Evolutionary conservation across 495 filamentous ascomycete genomes (phyloP), one percentile per base, ranked within the genome.

Genomic region (Bathelium albidoporum): DNA sequence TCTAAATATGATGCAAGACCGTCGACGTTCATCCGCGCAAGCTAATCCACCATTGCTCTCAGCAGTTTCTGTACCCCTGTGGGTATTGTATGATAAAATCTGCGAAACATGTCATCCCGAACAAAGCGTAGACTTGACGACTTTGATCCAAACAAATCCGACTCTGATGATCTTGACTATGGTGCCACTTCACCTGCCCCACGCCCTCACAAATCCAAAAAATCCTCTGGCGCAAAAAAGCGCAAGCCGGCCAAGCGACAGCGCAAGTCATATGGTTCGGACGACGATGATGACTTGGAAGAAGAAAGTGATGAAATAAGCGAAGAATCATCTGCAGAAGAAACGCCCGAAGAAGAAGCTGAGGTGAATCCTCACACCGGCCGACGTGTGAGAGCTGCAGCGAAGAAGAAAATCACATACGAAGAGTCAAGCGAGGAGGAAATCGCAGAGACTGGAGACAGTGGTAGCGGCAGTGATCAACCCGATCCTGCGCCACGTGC

Each of bases 121-220:
- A 64, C 71, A 58, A 94, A 94, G 75, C 83, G 90, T 64, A 87
- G 86, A 74, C 73, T 87, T 64, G 86, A 89, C 62, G 83, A 82
- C 65, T 82, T 93, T 67, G 89, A 90, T 73, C 86, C 86, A 26
- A 91, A 85, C 76, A 88, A 89, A 70, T 94, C 90, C 52, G 91
- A 96, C 69, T 83, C 90, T 0, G 84, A 90, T 52, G 91, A 96
- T 66, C 85, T 87, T 52, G 89, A 90, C 71, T 95, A 89, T 73
- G 80, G 82, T 52, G 80, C 79, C 32, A 66, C 68, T 11, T 70
- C 77, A 45, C 59, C 39, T 39, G 20, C 43, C 44, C 59, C 43
- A 61, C 32, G 44, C 26, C 22, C 58, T 34, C 58, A 31, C 31
- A 60, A 60, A 26, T 20, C 28, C 58, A 36, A 60, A 24, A 77